Base-by-base conservation (phyloP, 2,329 filamentous ascomycete species). In the Eurotiales sp. region DNA sequence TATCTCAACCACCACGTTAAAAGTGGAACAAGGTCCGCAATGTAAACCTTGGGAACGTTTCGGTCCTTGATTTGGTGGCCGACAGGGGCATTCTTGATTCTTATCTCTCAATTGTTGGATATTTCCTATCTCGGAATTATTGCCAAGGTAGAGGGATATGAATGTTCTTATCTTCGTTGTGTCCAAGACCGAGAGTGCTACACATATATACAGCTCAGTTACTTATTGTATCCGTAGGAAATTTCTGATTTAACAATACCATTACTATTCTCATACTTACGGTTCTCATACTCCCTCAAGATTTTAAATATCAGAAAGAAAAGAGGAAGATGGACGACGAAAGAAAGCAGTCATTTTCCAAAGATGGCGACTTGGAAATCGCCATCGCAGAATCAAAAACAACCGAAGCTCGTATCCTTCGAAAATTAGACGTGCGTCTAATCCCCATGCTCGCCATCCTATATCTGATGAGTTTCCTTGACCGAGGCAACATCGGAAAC, bases 361-460 rank as follows among this genome's bases (percentile, higher is more conserved):
- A 23, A 41, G 14, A 37, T 7, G 23, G 17, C 19, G 23, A 41
- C 39, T 12, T 23, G 17, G 39, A 41, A 25, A 10, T 25, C 23
- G 39, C 19, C 39, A 23, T 41, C 23, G 8, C 17, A 8, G 37
- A 40, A 41, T 2, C 39, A 7, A 41, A 15, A 41, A 8, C 23
- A 11, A 23, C 2, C 14, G 39, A 41, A 4, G 39, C 39, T 8
- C 39, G 39, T 11, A 19, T 36, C 32, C 32, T 36, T 19, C 32
- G 32, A 17, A 36, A 36, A 36, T 8, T 36, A n/a, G 32, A 36
- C 32, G 19, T 36, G 10, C 32, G 32, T 17, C 32, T 36, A 8
- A 36, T 36, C 8, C 69, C 70, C 15, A 67, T 69, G 61, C 60
- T 72, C 3, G 65, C 70, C 0, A 40, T 72, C 0, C 61, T 72